These are phyloP conservation scores for Hypoxylon sp. DNA, from an alignment of 2,329 filamentous ascomycete species.

Conservation along the genomic window DNA sequence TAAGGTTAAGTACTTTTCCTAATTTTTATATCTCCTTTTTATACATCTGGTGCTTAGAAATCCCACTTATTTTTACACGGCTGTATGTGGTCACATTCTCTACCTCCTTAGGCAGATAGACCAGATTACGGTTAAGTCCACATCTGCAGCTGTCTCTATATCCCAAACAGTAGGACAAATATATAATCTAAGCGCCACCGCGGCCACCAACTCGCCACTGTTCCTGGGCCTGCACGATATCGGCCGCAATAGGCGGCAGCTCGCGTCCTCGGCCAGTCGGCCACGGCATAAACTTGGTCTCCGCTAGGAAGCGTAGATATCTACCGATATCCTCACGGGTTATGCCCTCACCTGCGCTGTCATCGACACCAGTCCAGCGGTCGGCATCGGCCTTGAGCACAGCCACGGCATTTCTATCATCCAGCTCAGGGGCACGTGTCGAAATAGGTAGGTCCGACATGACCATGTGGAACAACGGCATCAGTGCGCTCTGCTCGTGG, in stretches of 20 bases:
- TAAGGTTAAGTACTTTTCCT: too few relatives aligned
- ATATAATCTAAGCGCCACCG: conserved; percentile 38
- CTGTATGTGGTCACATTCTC: too few relatives aligned
- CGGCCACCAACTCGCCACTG: conserved; percentile 41
- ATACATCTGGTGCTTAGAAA: too few relatives aligned
- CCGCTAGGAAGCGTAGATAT: conserved; percentile 70
- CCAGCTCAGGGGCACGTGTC: conserved; percentile 76
- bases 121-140: too few relatives aligned
- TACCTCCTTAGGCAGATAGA: too few relatives aligned
- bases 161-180: too few relatives aligned
- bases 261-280: conserved; percentile 50
- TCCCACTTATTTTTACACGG: too few relatives aligned
- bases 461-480: conserved; percentile 61
- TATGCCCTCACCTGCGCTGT: conserved; percentile 64
- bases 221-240: conserved; percentile 39
- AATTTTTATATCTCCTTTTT: too few relatives aligned
- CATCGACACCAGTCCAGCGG: conserved; percentile 66
- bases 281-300: conserved; percentile 67
- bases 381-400: conserved; percentile 70
- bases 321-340: conserved; percentile 67
- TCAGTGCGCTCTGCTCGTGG: conserved; percentile 74
- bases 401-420: conserved; percentile 72
- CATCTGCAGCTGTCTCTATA: too few relatives aligned
- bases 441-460: conserved; percentile 73
- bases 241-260: conserved; percentile 46